Conservation (phyloP, 164 flowering plant genomes). For the Vitis amurensis region DNA sequence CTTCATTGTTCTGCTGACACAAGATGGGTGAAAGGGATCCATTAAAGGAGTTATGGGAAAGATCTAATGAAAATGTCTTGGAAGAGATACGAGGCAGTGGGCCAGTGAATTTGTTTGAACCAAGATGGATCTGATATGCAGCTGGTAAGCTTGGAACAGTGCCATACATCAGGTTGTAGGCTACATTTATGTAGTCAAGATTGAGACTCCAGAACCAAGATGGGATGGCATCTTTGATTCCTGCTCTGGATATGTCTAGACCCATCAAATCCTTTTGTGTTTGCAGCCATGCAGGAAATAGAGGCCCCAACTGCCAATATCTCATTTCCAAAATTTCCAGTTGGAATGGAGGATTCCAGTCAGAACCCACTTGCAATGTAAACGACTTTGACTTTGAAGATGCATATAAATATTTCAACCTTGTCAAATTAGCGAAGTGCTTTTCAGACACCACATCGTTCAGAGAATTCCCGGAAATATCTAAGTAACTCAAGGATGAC, state of each 20-base stretch:
- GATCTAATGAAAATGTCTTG: too few relatives aligned
- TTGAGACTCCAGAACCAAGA: neutral
- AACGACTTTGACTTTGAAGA: constrained; percentile 2
- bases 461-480: neutral
- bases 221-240: constrained; percentile 11
- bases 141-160: too few relatives aligned
- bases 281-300: constrained; percentile 17
- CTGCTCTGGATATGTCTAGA: neutral
- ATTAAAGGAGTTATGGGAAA: too few relatives aligned
- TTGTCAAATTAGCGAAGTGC: constrained; percentile 17
- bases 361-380: neutral
- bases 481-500: neutral
- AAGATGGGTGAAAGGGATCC: too few relatives aligned
- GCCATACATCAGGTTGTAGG: neutral
- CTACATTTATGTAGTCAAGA: constrained; percentile 12
- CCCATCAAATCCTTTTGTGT: neutral
- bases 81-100: too few relatives aligned
- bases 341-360: constrained; percentile 21
- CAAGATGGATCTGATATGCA: too few relatives aligned
- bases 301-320: constrained; percentile 1
- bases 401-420: neutral
- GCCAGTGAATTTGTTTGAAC: too few relatives aligned
- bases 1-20: too few relatives aligned
- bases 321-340: neutral
- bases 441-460: constrained; percentile 4